Evolutionary conservation across 257 asterid genomes (phyloP), one percentile per base, ranked within the genome.

Genomic region (Salvia hispanica): DNA sequence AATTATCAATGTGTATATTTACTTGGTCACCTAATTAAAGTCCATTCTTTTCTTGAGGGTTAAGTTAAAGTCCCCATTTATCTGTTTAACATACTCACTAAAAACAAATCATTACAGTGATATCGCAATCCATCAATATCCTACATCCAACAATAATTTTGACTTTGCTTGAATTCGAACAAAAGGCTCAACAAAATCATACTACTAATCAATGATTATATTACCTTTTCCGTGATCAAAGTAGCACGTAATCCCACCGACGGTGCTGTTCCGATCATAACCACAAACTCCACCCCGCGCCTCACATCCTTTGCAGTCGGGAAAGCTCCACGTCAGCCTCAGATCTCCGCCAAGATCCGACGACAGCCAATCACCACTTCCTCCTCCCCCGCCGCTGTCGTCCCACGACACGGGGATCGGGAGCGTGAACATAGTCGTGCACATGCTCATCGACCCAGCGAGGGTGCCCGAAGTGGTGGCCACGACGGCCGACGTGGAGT

Each of bases 391-490:
- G 25, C 15, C 47, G 5, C 11, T 9, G 1, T 45, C n/a, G 0
- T 80, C 74, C 85, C 79, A 69, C 1, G 87, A 54, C 39, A 83
- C 77, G 1, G 95, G 92, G 52, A 89, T 66, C 0, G 79, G 62
- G 63, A 71, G 25, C 55, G 78, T 80, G 3, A 0, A 42, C 50
- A 82, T 54, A 9, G 34, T 40, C 0, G 59, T 81, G 43, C 98
- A 92, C 56, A n/a, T 31, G 43, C 15, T 75, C 95, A 84, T 67
- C 42, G 64, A 64, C 58, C 14, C 66, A 5, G 69, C 85, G 7
- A 76, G 67, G 36, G 42, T 39, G 62, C 1, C 3, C 5, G 79
- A 80, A 13, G 86, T 42, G 65, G 89, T 82, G 2, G 95, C 96
- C 14, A 83, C 5, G 0, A 78, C 71, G 2, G 83, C 76, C 4